Conservation (phyloP, 495 filamentous ascomycete genomes). For the Penicillium parvum region DNA sequence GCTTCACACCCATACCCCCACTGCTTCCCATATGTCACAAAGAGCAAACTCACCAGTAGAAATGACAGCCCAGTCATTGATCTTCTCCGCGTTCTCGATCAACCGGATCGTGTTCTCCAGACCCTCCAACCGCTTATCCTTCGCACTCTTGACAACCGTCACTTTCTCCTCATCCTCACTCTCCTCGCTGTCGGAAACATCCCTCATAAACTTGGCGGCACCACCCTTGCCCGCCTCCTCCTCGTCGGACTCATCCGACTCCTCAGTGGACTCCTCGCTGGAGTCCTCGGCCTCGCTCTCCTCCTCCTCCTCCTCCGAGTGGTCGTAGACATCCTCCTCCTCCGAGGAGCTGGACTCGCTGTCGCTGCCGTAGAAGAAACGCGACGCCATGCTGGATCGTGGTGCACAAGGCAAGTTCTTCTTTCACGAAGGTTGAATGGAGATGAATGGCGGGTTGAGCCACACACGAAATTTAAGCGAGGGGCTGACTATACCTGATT, state of each 20-base stretch:
- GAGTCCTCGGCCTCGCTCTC: constrained; percentile 73
- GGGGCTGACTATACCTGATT: constrained; percentile 40
- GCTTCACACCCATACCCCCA: background rate
- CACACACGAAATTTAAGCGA: constrained; percentile 54
- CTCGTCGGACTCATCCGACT: constrained; percentile 50
- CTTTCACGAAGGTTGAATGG: constrained; percentile 32
- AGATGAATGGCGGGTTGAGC: constrained; percentile 36
- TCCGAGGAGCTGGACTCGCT: constrained; percentile 71
- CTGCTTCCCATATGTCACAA: background rate
- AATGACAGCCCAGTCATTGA: constrained; percentile 93
- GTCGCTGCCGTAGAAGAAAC: constrained; percentile 96
- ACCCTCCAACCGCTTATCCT: constrained; percentile 94
- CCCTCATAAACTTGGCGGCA: constrained; percentile 74
- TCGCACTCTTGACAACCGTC: constrained; percentile 89
- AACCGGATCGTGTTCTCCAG: constrained; percentile 80
- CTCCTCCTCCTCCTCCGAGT: constrained; percentile 61
- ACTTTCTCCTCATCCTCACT: constrained; percentile 77
- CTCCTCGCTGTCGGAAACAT: constrained; percentile 72
- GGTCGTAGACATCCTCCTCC: constrained; percentile 85
- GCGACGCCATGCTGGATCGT: constrained; percentile 55
- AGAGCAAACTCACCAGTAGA: constrained; percentile 63
- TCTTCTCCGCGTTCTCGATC: constrained; percentile 96
- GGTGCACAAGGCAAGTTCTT: constrained; percentile 26
- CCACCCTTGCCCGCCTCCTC: constrained; percentile 60
- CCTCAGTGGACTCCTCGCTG: constrained; percentile 43